Evolutionary conservation across 768 basidiomycete genomes (phyloP).

Genomic region (Chalciporus chontae): DNA sequence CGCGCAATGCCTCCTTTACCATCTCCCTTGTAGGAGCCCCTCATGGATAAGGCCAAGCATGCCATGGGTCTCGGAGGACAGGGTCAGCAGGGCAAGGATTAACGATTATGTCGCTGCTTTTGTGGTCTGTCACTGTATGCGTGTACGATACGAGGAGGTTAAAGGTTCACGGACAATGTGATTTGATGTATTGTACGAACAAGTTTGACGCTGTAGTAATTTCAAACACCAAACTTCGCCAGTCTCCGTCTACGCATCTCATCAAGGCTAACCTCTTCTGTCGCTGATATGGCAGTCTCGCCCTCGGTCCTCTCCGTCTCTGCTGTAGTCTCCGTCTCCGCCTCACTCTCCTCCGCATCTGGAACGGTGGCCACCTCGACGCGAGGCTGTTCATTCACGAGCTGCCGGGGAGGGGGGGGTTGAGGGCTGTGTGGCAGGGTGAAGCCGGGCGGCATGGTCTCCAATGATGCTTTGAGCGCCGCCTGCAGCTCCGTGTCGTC

Average conservation of each 20-base stretch:
- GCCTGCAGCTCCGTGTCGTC: conserved; percentile 88
- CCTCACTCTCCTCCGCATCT: conserved; percentile 11
- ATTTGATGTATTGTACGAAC: neutral
- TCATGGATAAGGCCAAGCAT: conserved; percentile 14
- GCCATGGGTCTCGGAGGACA: conserved; percentile 1
- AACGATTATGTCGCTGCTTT: neutral
- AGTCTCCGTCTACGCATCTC: conserved; percentile 63
- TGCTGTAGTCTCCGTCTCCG: conserved; percentile 34
- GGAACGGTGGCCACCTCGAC: conserved; percentile 9
- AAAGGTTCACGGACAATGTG: neutral
- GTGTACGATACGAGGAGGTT: neutral
- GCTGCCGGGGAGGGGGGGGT: conserved; percentile 15
- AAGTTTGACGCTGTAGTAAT: neutral
- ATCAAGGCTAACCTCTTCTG: conserved; percentile 50
- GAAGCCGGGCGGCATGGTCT: conserved; percentile 55
- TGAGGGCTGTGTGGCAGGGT: conserved; percentile 27
- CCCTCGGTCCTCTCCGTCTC: conserved; percentile 33
- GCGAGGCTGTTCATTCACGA: conserved; percentile 4
- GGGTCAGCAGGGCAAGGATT: conserved; percentile 1
- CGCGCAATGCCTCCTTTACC: neutral
- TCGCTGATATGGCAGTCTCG: conserved; percentile 9
- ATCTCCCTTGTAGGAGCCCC: conserved; percentile 5
- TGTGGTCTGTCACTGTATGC: neutral
- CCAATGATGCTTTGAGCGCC: conserved; percentile 79
- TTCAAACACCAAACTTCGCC: conserved; percentile 58